These are phyloP conservation scores for Cornus kousa DNA, from an alignment of 148 eudicot species.

Conservation along the genomic window DNA sequence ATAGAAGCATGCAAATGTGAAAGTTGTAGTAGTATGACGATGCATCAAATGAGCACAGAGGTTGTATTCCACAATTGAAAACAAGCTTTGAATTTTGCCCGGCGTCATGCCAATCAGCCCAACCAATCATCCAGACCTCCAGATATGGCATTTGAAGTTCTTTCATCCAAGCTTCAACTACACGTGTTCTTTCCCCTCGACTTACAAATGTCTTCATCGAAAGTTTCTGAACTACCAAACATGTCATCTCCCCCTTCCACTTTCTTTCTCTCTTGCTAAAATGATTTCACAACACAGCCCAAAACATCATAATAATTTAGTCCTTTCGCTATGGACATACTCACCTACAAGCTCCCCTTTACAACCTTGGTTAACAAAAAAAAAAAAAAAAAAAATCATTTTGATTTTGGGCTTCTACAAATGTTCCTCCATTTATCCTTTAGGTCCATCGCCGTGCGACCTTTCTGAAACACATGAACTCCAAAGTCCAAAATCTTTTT, in stretches of 20 bases:
- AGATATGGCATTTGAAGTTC: too few relatives aligned
- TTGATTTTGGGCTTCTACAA: conserved; percentile 27
- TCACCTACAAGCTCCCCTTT: background rate
- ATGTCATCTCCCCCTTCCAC: too few relatives aligned
- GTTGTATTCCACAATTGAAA: background rate
- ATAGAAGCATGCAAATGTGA: too few relatives aligned
- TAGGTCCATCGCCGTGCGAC: conserved; percentile 58
- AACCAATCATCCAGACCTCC: background rate
- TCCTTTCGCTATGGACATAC: background rate
- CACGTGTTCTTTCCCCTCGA: too few relatives aligned
- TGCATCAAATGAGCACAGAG: background rate
- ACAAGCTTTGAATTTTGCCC: background rate
- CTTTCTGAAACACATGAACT: conserved; percentile 42
- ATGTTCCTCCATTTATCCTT: conserved; percentile 86
- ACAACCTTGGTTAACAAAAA: background rate
- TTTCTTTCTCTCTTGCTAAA: background rate
- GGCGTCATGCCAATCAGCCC: background rate
- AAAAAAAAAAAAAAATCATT: conserved; percentile 9
- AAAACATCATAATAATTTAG: too few relatives aligned
- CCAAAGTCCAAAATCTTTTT: conserved; percentile 61
- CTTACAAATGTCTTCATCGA: too few relatives aligned
- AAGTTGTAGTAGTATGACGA: background rate
- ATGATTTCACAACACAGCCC: background rate
- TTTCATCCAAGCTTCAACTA: too few relatives aligned
- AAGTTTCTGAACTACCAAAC: too few relatives aligned